Conservation (phyloP, 257 asterid genomes). For the Knoxia roxburghii region DNA sequence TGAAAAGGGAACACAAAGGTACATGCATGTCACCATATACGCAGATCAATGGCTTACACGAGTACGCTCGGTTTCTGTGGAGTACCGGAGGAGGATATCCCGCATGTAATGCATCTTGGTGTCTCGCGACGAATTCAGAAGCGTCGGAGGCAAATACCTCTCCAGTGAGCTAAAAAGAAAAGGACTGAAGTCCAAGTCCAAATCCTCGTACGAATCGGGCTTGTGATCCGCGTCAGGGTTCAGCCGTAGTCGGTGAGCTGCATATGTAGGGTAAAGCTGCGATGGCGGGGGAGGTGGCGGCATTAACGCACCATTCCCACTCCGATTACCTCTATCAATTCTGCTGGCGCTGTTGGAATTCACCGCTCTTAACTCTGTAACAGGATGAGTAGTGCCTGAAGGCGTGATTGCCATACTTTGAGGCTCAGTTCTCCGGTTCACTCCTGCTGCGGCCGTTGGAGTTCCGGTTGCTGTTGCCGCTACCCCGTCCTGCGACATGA, state of each 20-base stretch:
- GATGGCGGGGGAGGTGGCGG: background rate
- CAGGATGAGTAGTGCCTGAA: background rate
- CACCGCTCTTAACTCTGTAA: slow-evolving; percentile 20
- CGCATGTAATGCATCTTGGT: too few species aligned
- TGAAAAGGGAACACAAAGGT: too few species aligned
- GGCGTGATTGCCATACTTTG: slow-evolving; percentile 11
- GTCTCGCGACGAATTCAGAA: too few species aligned
- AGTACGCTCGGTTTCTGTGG: too few species aligned
- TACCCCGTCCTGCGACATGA: background rate
- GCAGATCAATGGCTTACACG: too few species aligned
- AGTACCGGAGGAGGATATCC: too few species aligned
- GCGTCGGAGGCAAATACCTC: background rate
- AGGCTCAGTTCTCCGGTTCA: slow-evolving; percentile 19
- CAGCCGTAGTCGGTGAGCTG: too few species aligned
- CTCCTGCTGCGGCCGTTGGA: background rate
- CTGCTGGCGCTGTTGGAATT: slow-evolving; percentile 1
- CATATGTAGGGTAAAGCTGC: background rate
- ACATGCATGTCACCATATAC: too few species aligned
- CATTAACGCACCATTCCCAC: background rate
- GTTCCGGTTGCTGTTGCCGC: background rate
- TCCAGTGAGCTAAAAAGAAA: slow-evolving; percentile 1
- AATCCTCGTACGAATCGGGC: too few species aligned
- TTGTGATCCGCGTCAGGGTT: too few species aligned
- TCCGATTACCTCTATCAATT: background rate
- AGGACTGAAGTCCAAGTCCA: background rate